phyloP scores from a whole-genome alignment of 768 basidiomycete genomes.

The Pseudohyphozyma bogoriensis region DNA sequence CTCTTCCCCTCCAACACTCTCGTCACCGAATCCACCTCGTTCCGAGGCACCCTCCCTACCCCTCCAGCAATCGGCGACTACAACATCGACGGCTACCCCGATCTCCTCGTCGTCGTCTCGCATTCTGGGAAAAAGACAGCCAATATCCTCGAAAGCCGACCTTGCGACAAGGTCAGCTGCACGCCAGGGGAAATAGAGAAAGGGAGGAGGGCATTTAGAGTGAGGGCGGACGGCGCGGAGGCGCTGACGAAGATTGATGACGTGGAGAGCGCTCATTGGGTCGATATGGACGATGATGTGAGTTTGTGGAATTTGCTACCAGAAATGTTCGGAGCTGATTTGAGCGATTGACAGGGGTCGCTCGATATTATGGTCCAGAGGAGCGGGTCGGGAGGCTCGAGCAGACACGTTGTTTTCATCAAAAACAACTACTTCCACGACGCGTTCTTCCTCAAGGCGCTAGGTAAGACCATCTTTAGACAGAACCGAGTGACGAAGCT shows the following conservation, averaged over 20 bases:
- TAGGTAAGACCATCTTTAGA: slow-evolving; percentile 48
- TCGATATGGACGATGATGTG: slow-evolving; percentile 95
- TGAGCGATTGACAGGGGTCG: slow-evolving; percentile 51
- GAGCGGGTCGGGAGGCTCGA: slow-evolving; percentile 50
- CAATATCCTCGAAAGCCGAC: slow-evolving; percentile 35
- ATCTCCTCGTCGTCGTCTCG: slow-evolving; percentile 47
- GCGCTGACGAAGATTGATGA: slow-evolving; percentile 60
- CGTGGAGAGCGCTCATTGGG: slow-evolving; percentile 63
- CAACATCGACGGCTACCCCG: slow-evolving; percentile 90
- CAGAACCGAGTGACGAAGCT: too few relatives aligned
- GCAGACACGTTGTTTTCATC: slow-evolving; percentile 53
- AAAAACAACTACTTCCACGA: slow-evolving; percentile 98
- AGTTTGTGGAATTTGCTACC: slow-evolving; percentile 36
- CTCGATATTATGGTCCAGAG: slow-evolving; percentile 88
- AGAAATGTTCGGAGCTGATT: neutral
- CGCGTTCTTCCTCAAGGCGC: slow-evolving; percentile 95
- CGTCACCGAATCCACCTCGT: slow-evolving; percentile 59
- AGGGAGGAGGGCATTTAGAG: slow-evolving; percentile 59
- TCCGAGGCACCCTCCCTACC: slow-evolving; percentile 58
- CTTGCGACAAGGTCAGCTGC: slow-evolving; percentile 34
- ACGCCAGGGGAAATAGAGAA: slow-evolving; percentile 20
- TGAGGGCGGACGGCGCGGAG: slow-evolving; percentile 48
- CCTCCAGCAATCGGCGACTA: slow-evolving; percentile 76
- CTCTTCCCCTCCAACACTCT: slow-evolving; percentile 50
- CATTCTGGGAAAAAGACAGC: slow-evolving; percentile 29